These are phyloP conservation scores for Rhamnella rubrinervis DNA, from an alignment of 331 rosid species.

Conservation along the genomic window DNA sequence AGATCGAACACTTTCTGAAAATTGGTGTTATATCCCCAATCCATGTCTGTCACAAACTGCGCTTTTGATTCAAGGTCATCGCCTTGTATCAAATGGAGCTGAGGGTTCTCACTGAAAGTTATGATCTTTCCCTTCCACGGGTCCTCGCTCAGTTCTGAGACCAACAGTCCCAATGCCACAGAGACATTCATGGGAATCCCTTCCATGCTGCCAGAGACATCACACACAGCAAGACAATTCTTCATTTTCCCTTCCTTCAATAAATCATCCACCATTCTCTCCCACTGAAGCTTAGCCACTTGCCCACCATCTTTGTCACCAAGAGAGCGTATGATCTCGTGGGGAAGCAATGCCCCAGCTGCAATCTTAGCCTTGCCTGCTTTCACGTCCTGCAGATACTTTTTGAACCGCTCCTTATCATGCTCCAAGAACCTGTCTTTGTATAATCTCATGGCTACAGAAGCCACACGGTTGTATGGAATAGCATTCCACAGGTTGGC, in stretches of 20 bases:
- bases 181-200: slow-evolving; percentile 62
- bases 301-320: background rate
- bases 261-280: slow-evolving; percentile 21
- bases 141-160: slow-evolving; percentile 64
- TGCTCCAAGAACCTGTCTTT: slow-evolving; percentile 8
- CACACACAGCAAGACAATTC: slow-evolving; percentile 12
- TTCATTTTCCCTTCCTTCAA: slow-evolving; percentile 10
- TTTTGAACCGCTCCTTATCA: background rate
- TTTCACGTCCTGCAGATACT: slow-evolving; percentile 9
- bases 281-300: slow-evolving; percentile 23
- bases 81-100: slow-evolving; percentile 57
- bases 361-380: slow-evolving; percentile 9
- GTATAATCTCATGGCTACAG: slow-evolving; percentile 20
- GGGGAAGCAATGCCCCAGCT: slow-evolving; percentile 22
- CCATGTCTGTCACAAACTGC: slow-evolving; percentile 37
- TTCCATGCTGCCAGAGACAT: slow-evolving; percentile 26
- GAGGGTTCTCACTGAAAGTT: slow-evolving; percentile 45
- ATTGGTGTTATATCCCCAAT: slow-evolving; percentile 43
- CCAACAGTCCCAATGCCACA: slow-evolving; percentile 62
- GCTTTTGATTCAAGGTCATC: slow-evolving; percentile 35
- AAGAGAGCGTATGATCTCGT: slow-evolving; percentile 3
- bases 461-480: slow-evolving; percentile 12
- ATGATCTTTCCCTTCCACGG: slow-evolving; percentile 75
- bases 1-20: slow-evolving; percentile 68
- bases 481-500: slow-evolving; percentile 11